Base-by-base conservation (phyloP, 306 rosid species). In the Castanea sativa region DNA sequence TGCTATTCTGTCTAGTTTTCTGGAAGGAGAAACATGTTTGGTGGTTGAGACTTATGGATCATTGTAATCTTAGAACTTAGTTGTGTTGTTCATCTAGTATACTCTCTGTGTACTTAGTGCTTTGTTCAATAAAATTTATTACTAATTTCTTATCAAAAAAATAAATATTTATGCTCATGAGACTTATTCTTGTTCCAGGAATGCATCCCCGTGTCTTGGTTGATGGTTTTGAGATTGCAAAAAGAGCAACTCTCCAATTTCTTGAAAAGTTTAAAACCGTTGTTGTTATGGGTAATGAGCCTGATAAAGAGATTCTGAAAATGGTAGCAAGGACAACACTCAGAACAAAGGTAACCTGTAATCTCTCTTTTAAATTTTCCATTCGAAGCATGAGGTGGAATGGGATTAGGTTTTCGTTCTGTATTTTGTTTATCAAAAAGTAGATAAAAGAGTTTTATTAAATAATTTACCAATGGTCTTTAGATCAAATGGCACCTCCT, bases 201-300 rank as follows among this genome's bases (percentile, higher is more conserved):
- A 93, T 95, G 98, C 99, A 95, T 91, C 99, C 99, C 19, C 98
- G 99, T 32, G 92, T 95, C 12, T 76, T 95, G 80, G 98, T 95
- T 71, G 99, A 95, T 87, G 99, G 99, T 55, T 93, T 95, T 82
- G 99, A 95, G 88, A 93, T 93, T 83, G 99, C 99, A 43, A 95
- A 95, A 74, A 82, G 82, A 78, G 97, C 99, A 55, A 95, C 98
- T 8, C 94, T 95, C 64, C 94, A 93, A 41, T 95, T 93, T 81
- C 91, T 95, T 41, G 99, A 95, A 69, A 89, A 88, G 74, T 95
- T 95, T 77, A 95, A 90, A 89, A 95, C 92, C 29, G 89, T 91
- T 60, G 95, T 93, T 23, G 97, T 91, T 82, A 89, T 95, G 84
- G 99, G 98, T 53, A 80, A 83, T 76, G 97, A 91, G 77, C 99